These are phyloP conservation scores for Claviceps fusiformis DNA, from an alignment of 2,329 filamentous ascomycete genomes.

Conservation along the genomic window DNA sequence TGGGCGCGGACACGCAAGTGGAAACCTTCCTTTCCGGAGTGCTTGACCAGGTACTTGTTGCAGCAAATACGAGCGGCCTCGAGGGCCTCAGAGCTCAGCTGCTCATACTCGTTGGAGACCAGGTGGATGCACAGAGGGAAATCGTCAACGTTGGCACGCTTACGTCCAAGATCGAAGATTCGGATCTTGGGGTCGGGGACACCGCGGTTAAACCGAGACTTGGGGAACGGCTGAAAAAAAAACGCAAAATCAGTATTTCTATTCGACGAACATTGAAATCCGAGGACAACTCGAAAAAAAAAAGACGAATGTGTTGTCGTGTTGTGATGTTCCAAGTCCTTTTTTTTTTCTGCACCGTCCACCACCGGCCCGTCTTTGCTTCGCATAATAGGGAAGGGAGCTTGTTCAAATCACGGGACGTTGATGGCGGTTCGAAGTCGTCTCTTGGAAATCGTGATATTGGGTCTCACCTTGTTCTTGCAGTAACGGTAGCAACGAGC, in stretches of 20 bases:
- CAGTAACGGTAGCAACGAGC: conserved; percentile 99
- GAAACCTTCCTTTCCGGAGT: conserved; percentile 59
- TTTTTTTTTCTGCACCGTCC: neutral
- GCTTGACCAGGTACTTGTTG: conserved; percentile 90
- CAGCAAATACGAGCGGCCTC: conserved; percentile 99
- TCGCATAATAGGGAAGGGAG: neutral
- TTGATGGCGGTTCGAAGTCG: neutral
- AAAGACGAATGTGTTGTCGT: neutral
- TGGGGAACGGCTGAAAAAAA: conserved; percentile 69
- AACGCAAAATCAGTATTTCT: neutral
- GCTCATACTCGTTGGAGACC: conserved; percentile 99
- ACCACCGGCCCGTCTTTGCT: neutral
- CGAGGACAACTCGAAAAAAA: neutral
- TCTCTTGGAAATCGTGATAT: conserved; percentile 5
- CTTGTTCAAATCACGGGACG: neutral
- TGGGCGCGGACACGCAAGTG: conserved; percentile 74
- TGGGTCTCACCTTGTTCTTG: conserved; percentile 93
- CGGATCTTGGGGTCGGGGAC: conserved; percentile 73
- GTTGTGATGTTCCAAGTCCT: too few species aligned
- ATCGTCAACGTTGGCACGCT: conserved; percentile 97
- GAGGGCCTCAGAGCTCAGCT: conserved; percentile 98
- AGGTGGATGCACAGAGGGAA: conserved; percentile 99
- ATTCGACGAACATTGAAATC: neutral
- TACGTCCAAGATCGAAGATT: conserved; percentile 98
- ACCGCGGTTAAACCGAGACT: conserved; percentile 99